Percentiles rank a stretch among this genome's conserved stretches.
Conservation (phyloP, 345 rosid species). For the Rhodomyrtus tomentosa region DNA sequence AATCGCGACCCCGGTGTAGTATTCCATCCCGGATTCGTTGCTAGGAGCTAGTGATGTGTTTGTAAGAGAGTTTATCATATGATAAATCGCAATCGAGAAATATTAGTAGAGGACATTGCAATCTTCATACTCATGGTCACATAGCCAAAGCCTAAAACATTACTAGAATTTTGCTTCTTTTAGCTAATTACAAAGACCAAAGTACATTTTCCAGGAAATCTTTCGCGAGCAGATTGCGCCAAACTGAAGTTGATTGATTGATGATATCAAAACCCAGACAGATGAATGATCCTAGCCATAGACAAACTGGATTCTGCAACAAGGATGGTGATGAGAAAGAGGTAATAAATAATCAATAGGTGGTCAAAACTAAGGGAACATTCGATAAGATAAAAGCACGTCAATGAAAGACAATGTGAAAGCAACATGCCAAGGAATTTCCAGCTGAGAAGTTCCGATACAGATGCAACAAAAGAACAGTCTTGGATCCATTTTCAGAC, state of each 20-base stretch:
- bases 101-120: background rate
- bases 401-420: background rate
- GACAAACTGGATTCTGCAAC: background rate
- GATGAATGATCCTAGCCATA: background rate
- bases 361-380: background rate
- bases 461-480: background rate
- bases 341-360: background rate
- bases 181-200: background rate
- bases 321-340: background rate
- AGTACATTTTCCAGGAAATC: background rate
- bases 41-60: background rate
- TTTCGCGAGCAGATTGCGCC: background rate
- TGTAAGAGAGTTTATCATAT: background rate
- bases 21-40: background rate
- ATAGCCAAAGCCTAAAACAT: background rate
- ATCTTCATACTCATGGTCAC: background rate
- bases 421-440: background rate
- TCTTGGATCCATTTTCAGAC: constrained; percentile 13
- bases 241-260: background rate
- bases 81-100: background rate
- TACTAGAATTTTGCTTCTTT: background rate
- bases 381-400: background rate
- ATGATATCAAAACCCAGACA: background rate
- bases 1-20: fast-evolving
- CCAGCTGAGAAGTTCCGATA: constrained; percentile 10